Evolutionary conservation across 2,329 filamentous ascomycete genomes (phyloP), one percentile per base, ranked within the genome.

Genomic region (Herpomyces periplanetae): DNA sequence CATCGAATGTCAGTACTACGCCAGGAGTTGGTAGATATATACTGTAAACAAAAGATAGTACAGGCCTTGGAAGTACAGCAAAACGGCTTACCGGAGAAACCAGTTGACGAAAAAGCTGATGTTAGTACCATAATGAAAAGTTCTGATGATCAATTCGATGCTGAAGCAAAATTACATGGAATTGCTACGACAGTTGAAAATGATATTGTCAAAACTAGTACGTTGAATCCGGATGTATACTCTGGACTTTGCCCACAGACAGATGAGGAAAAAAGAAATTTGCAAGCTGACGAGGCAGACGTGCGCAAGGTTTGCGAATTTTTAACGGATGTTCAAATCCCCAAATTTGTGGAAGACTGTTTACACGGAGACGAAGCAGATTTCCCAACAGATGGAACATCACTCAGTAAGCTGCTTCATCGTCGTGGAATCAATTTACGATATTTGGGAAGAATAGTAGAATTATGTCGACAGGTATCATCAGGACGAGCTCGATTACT

Each of bases 341-440:
- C 75, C n/a, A 55, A 63, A 21, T 48, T 96, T 22, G 42, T 36
- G 30, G 13, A 25, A 22, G 58, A 62, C 25, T 75, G 96, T 31
- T 51, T 96, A 23, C 62, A 64, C 33, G 68, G 85, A 27, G 73
- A 69, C 4, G 75, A 96, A 28, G 62, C 87, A 27, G 80, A 75
- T 31, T 91, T 91, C 45, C 80, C 80, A 6, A 88, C 91, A 69
- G 84, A 96, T 31, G 80, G 80, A n/a, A 55, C 65, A 32, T 88
- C 75, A 9, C 47, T 96, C 23, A 68, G 63, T 30, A 58, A 60
- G 27, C 52, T 88, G 19, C 49, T 96, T 33, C 80, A 96, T 46
- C 87, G 87, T 48, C 66, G 75, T 16, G 80, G 80, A 41, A 73
- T 96, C 44, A 96, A 96, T 43, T 52, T 91, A 25, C 57, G 84